phyloP scores from a whole-genome alignment of 2,329 filamentous ascomycete species.

The Hypoxylon sp. region DNA sequence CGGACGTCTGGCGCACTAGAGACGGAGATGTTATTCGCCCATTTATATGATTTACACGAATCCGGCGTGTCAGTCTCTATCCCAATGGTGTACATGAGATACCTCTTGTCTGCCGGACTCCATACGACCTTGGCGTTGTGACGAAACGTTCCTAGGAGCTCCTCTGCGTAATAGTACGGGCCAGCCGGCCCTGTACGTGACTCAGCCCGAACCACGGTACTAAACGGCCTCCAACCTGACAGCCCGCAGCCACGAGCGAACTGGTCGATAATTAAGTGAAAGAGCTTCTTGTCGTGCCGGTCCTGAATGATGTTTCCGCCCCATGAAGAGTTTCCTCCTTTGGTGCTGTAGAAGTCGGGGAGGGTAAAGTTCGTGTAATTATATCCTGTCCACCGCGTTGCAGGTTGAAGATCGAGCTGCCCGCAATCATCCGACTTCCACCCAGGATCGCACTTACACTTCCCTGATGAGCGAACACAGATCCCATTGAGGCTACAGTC shows the following conservation, averaged over 20 bases:
- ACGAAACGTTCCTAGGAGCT: conserved; percentile 60
- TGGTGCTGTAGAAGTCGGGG: conserved; percentile 49
- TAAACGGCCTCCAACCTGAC: conserved; percentile 63
- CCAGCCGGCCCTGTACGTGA: conserved; percentile 61
- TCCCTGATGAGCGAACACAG: conserved; percentile 46
- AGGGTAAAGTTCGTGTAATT: conserved; percentile 59
- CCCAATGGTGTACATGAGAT: conserved; percentile 64
- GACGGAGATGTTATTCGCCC: conserved; percentile 54
- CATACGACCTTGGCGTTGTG: conserved; percentile 64
- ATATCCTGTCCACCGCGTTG: conserved; percentile 60
- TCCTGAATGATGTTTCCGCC: conserved; percentile 64
- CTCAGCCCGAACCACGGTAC: conserved; percentile 62
- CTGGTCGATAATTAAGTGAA: conserved; percentile 63
- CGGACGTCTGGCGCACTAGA: conserved; percentile 49
- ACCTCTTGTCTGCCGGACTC: conserved; percentile 61
- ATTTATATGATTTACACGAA: conserved; percentile 50
- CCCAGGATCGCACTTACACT: conserved; percentile 58
- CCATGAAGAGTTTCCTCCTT: conserved; percentile 62
- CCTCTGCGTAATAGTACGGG: conserved; percentile 60
- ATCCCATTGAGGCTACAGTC: conserved; percentile 60
- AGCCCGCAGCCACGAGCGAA: conserved; percentile 64
- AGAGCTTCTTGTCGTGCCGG: conserved; percentile 55
- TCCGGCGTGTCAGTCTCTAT: conserved; percentile 49
- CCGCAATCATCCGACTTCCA: conserved; percentile 63
- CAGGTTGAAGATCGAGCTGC: conserved; percentile 61